These are phyloP conservation scores for Butyriboletus loyo DNA, from an alignment of 768 basidiomycete species.

Conservation along the genomic window DNA sequence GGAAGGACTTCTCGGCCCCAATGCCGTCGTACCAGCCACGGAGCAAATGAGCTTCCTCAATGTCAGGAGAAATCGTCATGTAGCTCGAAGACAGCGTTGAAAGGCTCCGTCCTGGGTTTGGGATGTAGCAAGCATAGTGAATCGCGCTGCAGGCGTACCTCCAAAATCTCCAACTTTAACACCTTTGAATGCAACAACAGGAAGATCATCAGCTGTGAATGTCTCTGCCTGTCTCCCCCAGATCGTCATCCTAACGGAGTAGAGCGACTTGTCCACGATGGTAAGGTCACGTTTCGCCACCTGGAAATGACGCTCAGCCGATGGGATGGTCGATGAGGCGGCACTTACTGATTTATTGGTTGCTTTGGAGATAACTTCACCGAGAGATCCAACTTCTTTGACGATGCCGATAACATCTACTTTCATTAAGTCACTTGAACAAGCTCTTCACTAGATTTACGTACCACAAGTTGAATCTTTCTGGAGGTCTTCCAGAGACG, in stretches of 20 bases:
- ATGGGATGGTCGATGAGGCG: background rate
- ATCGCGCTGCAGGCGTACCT: constrained; percentile 40
- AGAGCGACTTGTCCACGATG: constrained; percentile 80
- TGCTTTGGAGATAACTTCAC: constrained; percentile 73
- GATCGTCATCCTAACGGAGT: constrained; percentile 78
- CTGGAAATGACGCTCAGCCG: constrained; percentile 36
- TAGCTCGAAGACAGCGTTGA: constrained; percentile 80
- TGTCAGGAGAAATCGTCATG: constrained; percentile 86
- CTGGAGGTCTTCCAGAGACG: constrained; percentile 53
- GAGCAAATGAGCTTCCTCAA: constrained; percentile 81
- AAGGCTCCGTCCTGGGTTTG: constrained; percentile 64
- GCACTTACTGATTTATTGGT: constrained; percentile 53
- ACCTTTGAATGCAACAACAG: constrained; percentile 91
- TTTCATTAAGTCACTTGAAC: background rate
- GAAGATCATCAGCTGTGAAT: constrained; percentile 54
- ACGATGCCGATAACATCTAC: constrained; percentile 87
- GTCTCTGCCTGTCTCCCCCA: constrained; percentile 96
- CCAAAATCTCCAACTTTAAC: constrained; percentile 92
- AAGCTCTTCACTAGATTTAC: constrained; percentile 19
- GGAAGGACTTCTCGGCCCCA: constrained; percentile 64
- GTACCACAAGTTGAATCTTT: constrained; percentile 86
- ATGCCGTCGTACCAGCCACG: constrained; percentile 89
- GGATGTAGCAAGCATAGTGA: constrained; percentile 6
- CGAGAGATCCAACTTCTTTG: constrained; percentile 68
- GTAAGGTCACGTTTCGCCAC: constrained; percentile 86